Conservation (phyloP, 2,329 filamentous ascomycete genomes). For the Aspergillus fischeri region DNA sequence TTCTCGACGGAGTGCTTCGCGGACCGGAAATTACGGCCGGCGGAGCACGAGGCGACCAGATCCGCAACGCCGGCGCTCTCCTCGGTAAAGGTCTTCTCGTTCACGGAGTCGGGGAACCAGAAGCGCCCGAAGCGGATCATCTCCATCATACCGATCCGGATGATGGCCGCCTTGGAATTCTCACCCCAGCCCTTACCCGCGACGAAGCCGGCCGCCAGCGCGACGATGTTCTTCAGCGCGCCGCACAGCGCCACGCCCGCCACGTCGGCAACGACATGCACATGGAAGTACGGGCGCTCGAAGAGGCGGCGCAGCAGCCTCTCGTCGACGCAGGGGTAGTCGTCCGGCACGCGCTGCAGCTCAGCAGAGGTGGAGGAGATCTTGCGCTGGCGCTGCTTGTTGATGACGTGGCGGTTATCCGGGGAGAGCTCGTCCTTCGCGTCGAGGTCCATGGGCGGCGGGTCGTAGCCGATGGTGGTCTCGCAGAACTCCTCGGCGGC, state of each 20-base stretch:
- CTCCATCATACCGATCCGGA: constrained; percentile 86
- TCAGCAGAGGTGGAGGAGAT: constrained; percentile 59
- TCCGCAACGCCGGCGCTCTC: constrained; percentile 23
- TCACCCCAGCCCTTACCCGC: constrained; percentile 91
- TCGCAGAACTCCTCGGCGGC: constrained; percentile 90
- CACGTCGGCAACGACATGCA: constrained; percentile 73
- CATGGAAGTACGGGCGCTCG: constrained; percentile 90
- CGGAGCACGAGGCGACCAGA: constrained; percentile 12
- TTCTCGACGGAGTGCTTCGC: constrained; percentile 14
- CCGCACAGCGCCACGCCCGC: constrained; percentile 58
- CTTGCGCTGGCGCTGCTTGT: constrained; percentile 57
- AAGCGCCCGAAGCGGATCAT: constrained; percentile 78
- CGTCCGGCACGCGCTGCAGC: constrained; percentile 66
- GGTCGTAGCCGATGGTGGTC: constrained; percentile 90
- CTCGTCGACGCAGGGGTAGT: constrained; percentile 79
- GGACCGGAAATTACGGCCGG: constrained; percentile 14
- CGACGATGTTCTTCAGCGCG: constrained; percentile 90
- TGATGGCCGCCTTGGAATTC: constrained; percentile 90
- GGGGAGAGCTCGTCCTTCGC: constrained; percentile 47
- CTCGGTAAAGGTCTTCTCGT: constrained; percentile 15
- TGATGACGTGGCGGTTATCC: constrained; percentile 34
- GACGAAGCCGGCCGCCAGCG: constrained; percentile 84
- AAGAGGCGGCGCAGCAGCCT: constrained; percentile 75
- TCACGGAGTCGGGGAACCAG: constrained; percentile 15
- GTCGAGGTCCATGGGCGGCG: constrained; percentile 75